These are phyloP conservation scores for Galeopsis tetrahit DNA, from an alignment of 257 asterid genomes.

Conservation along the genomic window DNA sequence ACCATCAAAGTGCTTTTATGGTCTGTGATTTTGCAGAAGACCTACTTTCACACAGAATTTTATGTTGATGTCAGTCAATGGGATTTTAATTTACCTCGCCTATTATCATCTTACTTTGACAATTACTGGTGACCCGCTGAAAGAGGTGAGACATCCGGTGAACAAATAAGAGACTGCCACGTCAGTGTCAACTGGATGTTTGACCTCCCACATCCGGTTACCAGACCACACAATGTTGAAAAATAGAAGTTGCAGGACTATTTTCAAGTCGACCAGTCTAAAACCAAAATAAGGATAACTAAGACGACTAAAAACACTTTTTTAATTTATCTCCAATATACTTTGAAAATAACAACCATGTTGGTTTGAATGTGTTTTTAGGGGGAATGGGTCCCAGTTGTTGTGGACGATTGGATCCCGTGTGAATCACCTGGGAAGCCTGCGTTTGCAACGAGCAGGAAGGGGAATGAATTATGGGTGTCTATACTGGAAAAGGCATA, in stretches of 20 bases:
- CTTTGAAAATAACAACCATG: too few relatives aligned
- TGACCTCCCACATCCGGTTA: too few relatives aligned
- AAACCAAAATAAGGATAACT: too few relatives aligned
- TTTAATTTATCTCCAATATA: too few relatives aligned
- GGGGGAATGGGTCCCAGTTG: conserved; percentile 99
- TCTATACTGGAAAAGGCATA: conserved; percentile 93
- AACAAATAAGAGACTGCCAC: too few relatives aligned
- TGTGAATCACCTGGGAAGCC: conserved; percentile 98
- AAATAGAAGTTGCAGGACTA: too few relatives aligned
- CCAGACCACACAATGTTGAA: too few relatives aligned
- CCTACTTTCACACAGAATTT: not conserved
- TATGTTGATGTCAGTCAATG: not conserved
- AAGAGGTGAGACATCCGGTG: too few relatives aligned
- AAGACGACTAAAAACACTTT: too few relatives aligned
- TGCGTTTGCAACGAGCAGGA: conserved; percentile 96
- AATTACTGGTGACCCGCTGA: not conserved
- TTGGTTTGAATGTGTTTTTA: conserved; percentile 28
- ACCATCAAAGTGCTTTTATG: conserved; percentile 2
- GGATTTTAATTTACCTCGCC: not conserved
- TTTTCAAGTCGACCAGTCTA: too few relatives aligned
- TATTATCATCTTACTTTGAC: not conserved
- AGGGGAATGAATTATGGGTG: conserved; percentile 93
- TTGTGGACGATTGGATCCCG: conserved; percentile 99
- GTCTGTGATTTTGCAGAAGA: conserved; percentile 3
- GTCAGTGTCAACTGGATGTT: too few relatives aligned